Percentiles rank a stretch among this genome's conserved stretches.
phyloP scores from a whole-genome alignment of 2,329 filamentous ascomycete genomes.

The Fusarium sp. region DNA sequence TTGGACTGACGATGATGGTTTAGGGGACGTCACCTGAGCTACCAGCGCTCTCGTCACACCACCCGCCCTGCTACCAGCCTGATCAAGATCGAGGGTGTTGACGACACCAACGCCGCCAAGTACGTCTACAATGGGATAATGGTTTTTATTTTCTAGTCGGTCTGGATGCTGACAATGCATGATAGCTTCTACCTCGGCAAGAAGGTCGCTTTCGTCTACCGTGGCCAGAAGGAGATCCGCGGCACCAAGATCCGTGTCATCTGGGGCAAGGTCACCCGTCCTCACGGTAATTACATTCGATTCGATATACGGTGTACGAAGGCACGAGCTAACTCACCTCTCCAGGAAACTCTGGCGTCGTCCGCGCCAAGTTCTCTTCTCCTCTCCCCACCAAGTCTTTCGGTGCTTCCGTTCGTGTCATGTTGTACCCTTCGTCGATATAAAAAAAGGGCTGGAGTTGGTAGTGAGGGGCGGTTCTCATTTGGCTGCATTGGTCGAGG shows the following conservation, averaged over 20 bases:
- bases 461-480: constrained; percentile 71
- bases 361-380: constrained; percentile 95
- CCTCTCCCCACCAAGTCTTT: constrained; percentile 98
- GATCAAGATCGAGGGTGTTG: constrained; percentile 99
- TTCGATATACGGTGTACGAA: neutral
- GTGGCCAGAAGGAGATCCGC: constrained; percentile 91
- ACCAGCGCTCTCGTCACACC: constrained; percentile 94
- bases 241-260: constrained; percentile 99
- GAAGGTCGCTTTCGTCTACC: constrained; percentile 99
- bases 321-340: constrained; percentile 29
- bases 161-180: constrained; percentile 44
- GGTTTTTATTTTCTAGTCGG: neutral
- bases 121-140: constrained; percentile 61
- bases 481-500: constrained; percentile 70
- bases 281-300: constrained; percentile 78
- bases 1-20: constrained; percentile 49
- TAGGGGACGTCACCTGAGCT: constrained; percentile 98
- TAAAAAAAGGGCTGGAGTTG: constrained; percentile 80
- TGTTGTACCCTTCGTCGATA: constrained; percentile 98
- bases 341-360: constrained; percentile 94
- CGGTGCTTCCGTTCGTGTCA: constrained; percentile 94
- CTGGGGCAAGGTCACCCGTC: constrained; percentile 97
- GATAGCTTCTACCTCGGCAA: constrained; percentile 95
- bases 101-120: constrained; percentile 88
- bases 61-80: constrained; percentile 91